These are phyloP conservation scores for Margaritispora aquatica DNA, from an alignment of 495 filamentous ascomycete species.

Conservation along the genomic window DNA sequence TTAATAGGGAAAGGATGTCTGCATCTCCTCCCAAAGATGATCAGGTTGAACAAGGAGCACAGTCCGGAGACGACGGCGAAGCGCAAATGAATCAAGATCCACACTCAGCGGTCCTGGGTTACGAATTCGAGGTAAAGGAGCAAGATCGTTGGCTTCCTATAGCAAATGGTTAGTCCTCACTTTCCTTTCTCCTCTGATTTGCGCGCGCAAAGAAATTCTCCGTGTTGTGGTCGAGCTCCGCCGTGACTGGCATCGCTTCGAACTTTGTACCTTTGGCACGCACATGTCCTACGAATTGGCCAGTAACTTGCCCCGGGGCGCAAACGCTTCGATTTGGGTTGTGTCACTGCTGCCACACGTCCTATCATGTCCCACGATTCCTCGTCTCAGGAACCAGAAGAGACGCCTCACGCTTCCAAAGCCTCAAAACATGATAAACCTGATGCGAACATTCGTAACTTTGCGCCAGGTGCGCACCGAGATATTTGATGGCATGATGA, in stretches of 20 bases:
- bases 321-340: conserved; percentile 27
- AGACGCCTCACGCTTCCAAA: conserved; percentile 37
- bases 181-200: conserved; percentile 34
- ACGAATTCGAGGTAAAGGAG: conserved; percentile 99
- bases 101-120: conserved; percentile 53
- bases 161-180: conserved; percentile 90
- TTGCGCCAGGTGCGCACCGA: conserved; percentile 55
- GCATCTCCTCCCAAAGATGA: conserved; percentile 87
- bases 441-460: conserved; percentile 87
- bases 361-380: conserved; percentile 48
- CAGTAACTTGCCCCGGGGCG: conserved; percentile 20
- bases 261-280: conserved; percentile 18
- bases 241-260: conserved; percentile 44
- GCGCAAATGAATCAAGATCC: conserved; percentile 55
- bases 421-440: conserved; percentile 35
- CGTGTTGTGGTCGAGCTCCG: conserved; percentile 32
- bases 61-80: conserved; percentile 80
- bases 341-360: conserved; percentile 21
- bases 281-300: conserved; percentile 23
- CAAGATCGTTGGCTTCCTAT: conserved; percentile 99
- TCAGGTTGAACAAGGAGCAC: conserved; percentile 86
- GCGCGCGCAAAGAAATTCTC: conserved; percentile 43
- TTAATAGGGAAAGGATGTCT: conserved; percentile 38
- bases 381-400: conserved; percentile 38
- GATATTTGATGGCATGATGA: background rate